Evolutionary conservation across 805 yeast species (phyloP).

Genomic region (Lachancea lanzarotensis): DNA sequence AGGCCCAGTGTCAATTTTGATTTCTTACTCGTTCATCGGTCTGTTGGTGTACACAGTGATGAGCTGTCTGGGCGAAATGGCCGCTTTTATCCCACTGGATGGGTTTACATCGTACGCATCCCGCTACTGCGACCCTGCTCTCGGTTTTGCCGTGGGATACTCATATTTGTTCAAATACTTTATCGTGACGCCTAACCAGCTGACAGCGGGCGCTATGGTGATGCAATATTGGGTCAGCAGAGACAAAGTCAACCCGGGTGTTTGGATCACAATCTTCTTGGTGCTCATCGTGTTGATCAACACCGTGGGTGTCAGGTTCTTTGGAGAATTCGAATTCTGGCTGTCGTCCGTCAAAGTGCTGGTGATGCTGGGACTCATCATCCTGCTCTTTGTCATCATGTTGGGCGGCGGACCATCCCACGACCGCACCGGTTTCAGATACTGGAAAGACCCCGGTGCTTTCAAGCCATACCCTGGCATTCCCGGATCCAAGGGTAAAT

Average conservation of each 20-base stretch:
- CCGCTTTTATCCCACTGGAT: conserved; percentile 59
- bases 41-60: conserved; percentile 60
- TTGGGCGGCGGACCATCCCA: conserved; percentile 75
- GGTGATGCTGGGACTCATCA: conserved; percentile 59
- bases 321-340: conserved; percentile 44
- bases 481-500: conserved; percentile 44
- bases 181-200: conserved; percentile 41
- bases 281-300: conserved; percentile 34
- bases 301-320: conserved; percentile 34
- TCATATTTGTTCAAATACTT: conserved; percentile 40
- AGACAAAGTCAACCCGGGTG: conserved; percentile 37
- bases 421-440: conserved; percentile 68
- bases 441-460: conserved; percentile 66
- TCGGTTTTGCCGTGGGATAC: conserved; percentile 45
- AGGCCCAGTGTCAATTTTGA: conserved; percentile 52
- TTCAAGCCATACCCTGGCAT: conserved; percentile 41
- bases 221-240: conserved; percentile 41
- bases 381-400: conserved; percentile 56
- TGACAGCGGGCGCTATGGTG: conserved; percentile 43
- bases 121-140: conserved; percentile 43
- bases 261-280: conserved; percentile 41
- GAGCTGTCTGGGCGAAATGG: conserved; percentile 64
- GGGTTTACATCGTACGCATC: conserved; percentile 59
- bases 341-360: conserved; percentile 58
- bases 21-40: conserved; percentile 68